These are phyloP conservation scores for Cyathus striatus DNA, from an alignment of 768 basidiomycete species.

Conservation along the genomic window DNA sequence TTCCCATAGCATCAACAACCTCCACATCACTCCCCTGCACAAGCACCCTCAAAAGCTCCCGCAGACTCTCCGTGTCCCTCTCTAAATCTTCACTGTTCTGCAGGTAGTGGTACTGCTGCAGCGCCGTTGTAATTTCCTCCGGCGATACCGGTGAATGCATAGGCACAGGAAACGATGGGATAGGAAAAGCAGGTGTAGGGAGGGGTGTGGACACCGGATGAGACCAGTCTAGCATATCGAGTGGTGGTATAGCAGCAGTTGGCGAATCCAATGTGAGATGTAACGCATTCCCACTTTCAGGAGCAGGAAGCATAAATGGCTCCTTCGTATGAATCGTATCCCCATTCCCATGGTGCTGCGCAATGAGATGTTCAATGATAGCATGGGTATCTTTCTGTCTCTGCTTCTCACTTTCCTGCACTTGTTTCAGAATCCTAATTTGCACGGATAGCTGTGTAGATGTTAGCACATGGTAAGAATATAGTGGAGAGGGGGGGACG, in stretches of 20 bases:
- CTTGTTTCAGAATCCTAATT: constrained; percentile 47
- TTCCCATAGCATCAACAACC: constrained; percentile 59
- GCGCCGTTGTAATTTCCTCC: background rate
- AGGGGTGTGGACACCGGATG: no score
- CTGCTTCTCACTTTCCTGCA: constrained; percentile 32
- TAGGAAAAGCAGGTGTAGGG: background rate
- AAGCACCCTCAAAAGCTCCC: constrained; percentile 53
- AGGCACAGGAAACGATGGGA: constrained; percentile 4
- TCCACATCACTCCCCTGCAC: constrained; percentile 55
- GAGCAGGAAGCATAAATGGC: background rate
- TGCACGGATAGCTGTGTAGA: constrained; percentile 25
- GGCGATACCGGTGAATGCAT: constrained; percentile 5
- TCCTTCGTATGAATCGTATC: no score
- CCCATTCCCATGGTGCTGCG: no score
- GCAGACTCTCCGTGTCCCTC: constrained; percentile 50
- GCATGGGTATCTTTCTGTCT: constrained; percentile 25
- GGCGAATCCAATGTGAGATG: constrained; percentile 8
- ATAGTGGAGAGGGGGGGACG: constrained; percentile 7
- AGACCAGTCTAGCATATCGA: no score
- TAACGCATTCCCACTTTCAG: constrained; percentile 4
- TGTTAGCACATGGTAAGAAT: background rate
- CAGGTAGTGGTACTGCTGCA: constrained; percentile 15
- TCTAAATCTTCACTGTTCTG: constrained; percentile 38
- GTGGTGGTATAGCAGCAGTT: no score
- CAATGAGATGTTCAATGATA: constrained; percentile 20